Percentiles rank a stretch among this genome's conserved stretches.
These are phyloP conservation scores for Rhododendron molle DNA, from an alignment of 148 eudicot genomes.

Conservation along the genomic window DNA sequence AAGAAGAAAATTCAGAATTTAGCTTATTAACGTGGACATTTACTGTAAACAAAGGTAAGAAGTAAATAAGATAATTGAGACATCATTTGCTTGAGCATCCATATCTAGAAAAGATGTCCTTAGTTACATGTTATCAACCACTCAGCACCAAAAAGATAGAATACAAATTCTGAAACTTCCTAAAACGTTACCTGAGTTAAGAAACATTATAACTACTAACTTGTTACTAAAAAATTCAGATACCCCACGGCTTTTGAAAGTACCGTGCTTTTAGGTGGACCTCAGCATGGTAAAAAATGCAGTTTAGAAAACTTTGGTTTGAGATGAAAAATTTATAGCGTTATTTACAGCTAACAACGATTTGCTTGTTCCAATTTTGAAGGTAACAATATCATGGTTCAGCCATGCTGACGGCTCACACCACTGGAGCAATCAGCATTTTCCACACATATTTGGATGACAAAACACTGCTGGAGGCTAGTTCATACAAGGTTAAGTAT, in stretches of 20 bases:
- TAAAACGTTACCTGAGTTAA: background rate
- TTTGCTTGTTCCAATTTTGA: conserved; percentile 11
- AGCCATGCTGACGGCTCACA: conserved; percentile 52
- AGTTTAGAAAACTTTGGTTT: background rate
- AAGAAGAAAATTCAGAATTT: background rate
- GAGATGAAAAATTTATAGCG: background rate
- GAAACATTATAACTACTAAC: background rate
- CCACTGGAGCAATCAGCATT: conserved; percentile 37
- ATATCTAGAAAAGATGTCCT: background rate
- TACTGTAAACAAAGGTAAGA: background rate
- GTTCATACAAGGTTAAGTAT: conserved; percentile 28
- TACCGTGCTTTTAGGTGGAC: background rate
- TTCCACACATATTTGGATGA: conserved; percentile 27
- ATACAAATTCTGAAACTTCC: background rate
- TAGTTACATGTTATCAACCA: background rate
- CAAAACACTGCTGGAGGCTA: conserved; percentile 32
- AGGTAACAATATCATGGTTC: conserved; percentile 52
- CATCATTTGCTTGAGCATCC: background rate
- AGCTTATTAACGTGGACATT: background rate
- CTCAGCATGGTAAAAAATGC: background rate
- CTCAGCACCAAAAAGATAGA: background rate
- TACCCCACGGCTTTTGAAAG: background rate
- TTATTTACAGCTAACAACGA: background rate
- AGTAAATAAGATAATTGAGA: background rate
- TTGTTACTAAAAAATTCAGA: background rate